These are phyloP conservation scores for Boletus sp. DNA, from an alignment of 1,284 basidiomycete species.

Conservation along the genomic window DNA sequence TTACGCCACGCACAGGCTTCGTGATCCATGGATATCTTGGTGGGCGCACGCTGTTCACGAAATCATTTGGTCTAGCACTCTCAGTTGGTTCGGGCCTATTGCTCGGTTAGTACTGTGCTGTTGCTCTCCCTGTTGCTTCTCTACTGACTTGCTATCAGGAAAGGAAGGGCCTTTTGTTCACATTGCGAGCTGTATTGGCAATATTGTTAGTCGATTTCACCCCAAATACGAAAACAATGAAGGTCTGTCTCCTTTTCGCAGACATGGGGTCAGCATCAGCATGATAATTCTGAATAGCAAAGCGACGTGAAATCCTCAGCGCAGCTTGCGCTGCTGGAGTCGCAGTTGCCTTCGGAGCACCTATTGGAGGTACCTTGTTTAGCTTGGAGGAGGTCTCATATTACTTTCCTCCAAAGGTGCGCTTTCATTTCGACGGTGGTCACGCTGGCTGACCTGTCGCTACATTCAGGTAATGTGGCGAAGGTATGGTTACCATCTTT, in stretches of 20 bases:
- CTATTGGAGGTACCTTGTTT: constrained; percentile 91
- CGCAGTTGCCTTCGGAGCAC: constrained; percentile 90
- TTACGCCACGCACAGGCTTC: constrained; percentile 58
- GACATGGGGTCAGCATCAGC: not conserved
- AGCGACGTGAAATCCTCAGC: constrained; percentile 88
- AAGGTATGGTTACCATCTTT: constrained; percentile 49
- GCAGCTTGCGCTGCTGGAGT: constrained; percentile 92
- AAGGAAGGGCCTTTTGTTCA: constrained; percentile 98
- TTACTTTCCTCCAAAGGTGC: constrained; percentile 89
- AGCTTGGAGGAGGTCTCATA: constrained; percentile 94
- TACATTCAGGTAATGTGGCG: constrained; percentile 75
- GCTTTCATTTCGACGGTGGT: constrained; percentile 13
- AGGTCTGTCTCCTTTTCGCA: constrained; percentile 45
- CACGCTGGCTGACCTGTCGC: not conserved
- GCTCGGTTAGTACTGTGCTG: constrained; percentile 52
- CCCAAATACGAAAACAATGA: constrained; percentile 93
- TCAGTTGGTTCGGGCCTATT: constrained; percentile 90
- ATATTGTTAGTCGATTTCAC: constrained; percentile 88
- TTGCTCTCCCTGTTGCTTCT: constrained; percentile 9
- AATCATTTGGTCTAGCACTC: constrained; percentile 85
- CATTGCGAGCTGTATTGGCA: constrained; percentile 93
- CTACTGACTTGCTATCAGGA: constrained; percentile 33
- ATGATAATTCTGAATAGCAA: constrained; percentile 49
- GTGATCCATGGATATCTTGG: constrained; percentile 98
- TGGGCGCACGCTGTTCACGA: constrained; percentile 86